A percentile compares a stretch with the other conserved stretches of the same genome.
phyloP scores from a whole-genome alignment of 176 grass and related monocot species.

The Carex pumila region DNA sequence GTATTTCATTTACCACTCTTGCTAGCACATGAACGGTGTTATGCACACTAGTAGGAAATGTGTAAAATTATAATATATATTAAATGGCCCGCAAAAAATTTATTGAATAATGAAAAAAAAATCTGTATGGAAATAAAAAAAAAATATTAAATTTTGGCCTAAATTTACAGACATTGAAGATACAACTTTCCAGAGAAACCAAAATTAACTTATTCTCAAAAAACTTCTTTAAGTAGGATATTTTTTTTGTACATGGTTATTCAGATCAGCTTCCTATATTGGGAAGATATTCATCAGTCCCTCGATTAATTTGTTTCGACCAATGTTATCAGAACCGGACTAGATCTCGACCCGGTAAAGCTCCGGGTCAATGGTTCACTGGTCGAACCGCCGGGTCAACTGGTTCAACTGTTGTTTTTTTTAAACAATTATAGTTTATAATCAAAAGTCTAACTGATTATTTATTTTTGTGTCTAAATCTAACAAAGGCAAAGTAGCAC shows the following conservation, averaged over 20 bases:
- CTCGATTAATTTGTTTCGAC: no score
- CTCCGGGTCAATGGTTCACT: no score
- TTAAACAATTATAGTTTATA: no score
- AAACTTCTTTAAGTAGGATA: background rate
- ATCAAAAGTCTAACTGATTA: no score
- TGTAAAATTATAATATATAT: background rate
- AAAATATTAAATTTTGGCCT: background rate
- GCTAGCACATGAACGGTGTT: background rate
- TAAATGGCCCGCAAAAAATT: background rate
- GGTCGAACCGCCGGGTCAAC: no score
- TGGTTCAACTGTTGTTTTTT: no score
- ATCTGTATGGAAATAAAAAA: background rate
- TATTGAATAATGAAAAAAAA: background rate
- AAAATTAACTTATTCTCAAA: background rate
- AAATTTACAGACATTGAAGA: background rate
- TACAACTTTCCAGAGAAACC: background rate
- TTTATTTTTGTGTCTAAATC: no score
- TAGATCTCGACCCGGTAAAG: no score
- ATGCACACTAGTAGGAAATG: background rate
- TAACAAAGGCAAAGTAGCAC: no score
- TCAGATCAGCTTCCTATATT: background rate
- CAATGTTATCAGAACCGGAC: no score
- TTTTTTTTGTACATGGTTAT: background rate
- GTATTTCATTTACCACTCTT: background rate
- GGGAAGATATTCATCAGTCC: background rate